A percentile compares a stretch with the other conserved stretches of the same genome.
Conservation (phyloP, 768 basidiomycete genomes). For the Dictyophora rubrovolvata region DNA sequence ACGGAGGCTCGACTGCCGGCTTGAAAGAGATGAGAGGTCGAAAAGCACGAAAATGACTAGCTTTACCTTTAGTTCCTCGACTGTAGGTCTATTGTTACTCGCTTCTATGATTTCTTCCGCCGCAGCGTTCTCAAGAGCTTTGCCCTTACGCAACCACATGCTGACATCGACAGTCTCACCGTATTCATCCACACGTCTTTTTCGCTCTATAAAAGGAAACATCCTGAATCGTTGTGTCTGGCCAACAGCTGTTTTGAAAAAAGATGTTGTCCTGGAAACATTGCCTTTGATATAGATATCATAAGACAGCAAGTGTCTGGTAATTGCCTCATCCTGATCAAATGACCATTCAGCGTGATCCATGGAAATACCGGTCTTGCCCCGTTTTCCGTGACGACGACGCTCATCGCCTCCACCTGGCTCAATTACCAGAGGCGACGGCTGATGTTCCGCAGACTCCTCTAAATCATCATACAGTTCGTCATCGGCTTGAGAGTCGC, state of each 20-base stretch:
- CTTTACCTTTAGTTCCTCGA: slow-evolving; percentile 72
- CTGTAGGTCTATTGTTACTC: slow-evolving; percentile 55
- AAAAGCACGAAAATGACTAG: not conserved
- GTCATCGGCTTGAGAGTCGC: slow-evolving; percentile 60
- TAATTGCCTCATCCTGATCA: slow-evolving; percentile 67
- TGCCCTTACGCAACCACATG: slow-evolving; percentile 90
- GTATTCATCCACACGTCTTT: slow-evolving; percentile 85
- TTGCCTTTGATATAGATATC: slow-evolving; percentile 99
- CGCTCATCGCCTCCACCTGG: slow-evolving; percentile 19
- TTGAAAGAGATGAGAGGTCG: slow-evolving; percentile 26
- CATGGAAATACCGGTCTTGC: slow-evolving; percentile 28
- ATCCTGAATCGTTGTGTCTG: slow-evolving; percentile 82
- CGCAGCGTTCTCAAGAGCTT: slow-evolving; percentile 80
- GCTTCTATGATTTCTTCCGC: slow-evolving; percentile 69
- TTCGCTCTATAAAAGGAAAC: slow-evolving; percentile 95
- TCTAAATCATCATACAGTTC: slow-evolving; percentile 55
- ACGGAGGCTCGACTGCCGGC: slow-evolving; percentile 74
- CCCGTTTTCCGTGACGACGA: slow-evolving; percentile 28
- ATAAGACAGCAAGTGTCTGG: slow-evolving; percentile 71
- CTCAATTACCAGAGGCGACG: slow-evolving; percentile 15
- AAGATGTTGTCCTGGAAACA: slow-evolving; percentile 73
- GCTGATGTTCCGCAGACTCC: slow-evolving; percentile 31
- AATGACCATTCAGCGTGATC: slow-evolving; percentile 59
- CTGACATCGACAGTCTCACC: slow-evolving; percentile 94
- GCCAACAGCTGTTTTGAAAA: slow-evolving; percentile 70